Base-by-base conservation (phyloP, 371 early-diverging fungal species). In the Dipsacomyces acuminosporus region DNA sequence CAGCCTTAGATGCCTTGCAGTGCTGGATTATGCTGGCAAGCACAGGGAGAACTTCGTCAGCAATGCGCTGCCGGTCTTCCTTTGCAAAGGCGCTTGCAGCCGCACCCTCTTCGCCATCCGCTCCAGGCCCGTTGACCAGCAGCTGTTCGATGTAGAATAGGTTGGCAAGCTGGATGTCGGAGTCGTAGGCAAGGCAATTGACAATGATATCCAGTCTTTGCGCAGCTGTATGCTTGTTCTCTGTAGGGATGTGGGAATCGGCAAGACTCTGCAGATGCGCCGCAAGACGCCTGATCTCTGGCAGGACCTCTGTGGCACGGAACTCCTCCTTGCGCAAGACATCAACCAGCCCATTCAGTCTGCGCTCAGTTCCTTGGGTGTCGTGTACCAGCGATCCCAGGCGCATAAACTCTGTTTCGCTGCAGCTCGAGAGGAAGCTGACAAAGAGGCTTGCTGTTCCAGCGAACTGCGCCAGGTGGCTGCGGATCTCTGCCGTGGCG, bases 321-420 rank as follows among this genome's bases (percentile, higher is more conserved):
- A 85, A 58, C 42, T 88, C 85, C 54, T 90, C 90, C 30, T 82
- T 81, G 46, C 88, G 84, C 50, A 90, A 51, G 11, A 81, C 66
- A 20, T 87, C 87, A 2, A 91, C 77, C 44, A 89, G 80, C 2
- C 69, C 76, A 61, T 89, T 82, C 48, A 88, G 67, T 45, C 84
- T 77, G 41, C 65, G 64, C 56, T 74, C 75, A n/a, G 58, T 46
- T 2, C 41, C 54, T 40, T 52, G 25, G 1, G 58, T 56, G 26
- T 62, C 54, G 34, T 56, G 51, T 20, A 48, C 26, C 23, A 63
- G 51, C 22, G 51, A 43, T 1, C 86, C 87, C 67, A 89, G 78
- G 30, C 76, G 78, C 21, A 78, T 51, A 67, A 89, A 94, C 20
- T 77, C 77, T 1, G 84, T 80, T 8, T 79, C 84, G 13, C 84